Base-by-base conservation (phyloP, 1,284 basidiomycete species). In the Puccinia horiana region DNA sequence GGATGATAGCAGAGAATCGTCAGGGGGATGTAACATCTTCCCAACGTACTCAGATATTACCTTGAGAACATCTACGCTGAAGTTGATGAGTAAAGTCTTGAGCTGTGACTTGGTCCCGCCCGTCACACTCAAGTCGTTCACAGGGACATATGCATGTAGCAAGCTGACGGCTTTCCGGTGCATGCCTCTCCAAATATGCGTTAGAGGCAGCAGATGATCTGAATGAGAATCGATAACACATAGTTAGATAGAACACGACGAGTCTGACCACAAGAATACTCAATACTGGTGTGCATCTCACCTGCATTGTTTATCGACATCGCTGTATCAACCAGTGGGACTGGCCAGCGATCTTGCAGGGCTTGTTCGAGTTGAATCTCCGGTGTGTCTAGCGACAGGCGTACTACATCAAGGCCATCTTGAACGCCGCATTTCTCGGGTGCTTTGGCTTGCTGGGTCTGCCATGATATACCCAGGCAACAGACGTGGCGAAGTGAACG, bases 341-440 rank as follows among this genome's bases (percentile, higher is more conserved):
- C 42, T n/a, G 52, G 77, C 54, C 44, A 69, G 26, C 35, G 47
- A 70, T 70, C 47, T 37, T 65, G 70, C 26, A 81, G 40, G 35
- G 79, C 79, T 49, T 74, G 40, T 47, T 74, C 40, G 26, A 81
- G 47, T 44, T 81, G 37, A 74, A 61, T 26, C 42, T 81, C 79
- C 2, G 79, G 70, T n/a, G 35, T 37, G 16, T 81, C 70, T 12
- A 81, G 26, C 6, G 79, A 81, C 54, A 81, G 56, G 65, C 37
- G 23, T 18, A 74, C 69, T 20, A 42, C 40, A 18, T 61, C 56
- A 4, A 74, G 42, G 3, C 37, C 37, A 44, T 61, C 32, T 20
- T n/a, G 40, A 9, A 2, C 32, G 20, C 35, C 32, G 20, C 14
- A 26, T 6, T 44, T 23, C n/a, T 16, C 56, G 9, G 18, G 44